A percentile compares a stretch with the other conserved stretches of the same genome.
Evolutionary conservation across 441 rosid species (phyloP).

Genomic region (Macaranga tanarius): DNA sequence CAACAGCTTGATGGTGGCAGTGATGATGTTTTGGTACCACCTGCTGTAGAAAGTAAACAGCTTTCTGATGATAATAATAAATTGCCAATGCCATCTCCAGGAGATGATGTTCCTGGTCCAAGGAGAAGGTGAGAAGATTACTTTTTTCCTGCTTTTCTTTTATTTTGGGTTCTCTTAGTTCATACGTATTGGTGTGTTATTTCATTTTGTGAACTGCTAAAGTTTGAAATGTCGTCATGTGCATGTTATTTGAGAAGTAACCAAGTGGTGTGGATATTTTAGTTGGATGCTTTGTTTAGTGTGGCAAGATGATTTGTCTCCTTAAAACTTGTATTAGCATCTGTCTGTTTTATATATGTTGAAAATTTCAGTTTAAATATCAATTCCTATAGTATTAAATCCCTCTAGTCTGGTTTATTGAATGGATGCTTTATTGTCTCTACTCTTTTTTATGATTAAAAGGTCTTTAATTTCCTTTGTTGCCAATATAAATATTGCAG

Average conservation of each 20-base stretch:
- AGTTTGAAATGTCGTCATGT: background rate
- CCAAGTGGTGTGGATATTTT: background rate
- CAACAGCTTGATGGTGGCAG: slow-evolving; percentile 25
- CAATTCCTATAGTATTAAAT: background rate
- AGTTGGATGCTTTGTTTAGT: background rate
- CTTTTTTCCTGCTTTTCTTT: background rate
- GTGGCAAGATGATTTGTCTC: background rate
- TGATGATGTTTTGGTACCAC: slow-evolving; percentile 8
- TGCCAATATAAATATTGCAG: background rate
- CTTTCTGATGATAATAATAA: slow-evolving; percentile 31
- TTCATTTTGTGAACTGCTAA: too few species aligned
- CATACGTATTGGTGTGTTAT: background rate
- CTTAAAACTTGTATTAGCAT: background rate
- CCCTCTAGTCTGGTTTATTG: background rate
- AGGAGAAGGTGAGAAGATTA: slow-evolving; percentile 52
- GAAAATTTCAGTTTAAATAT: background rate
- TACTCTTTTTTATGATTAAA: background rate
- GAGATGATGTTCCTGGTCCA: slow-evolving; percentile 53
- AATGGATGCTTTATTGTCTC: background rate
- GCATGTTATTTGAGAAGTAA: background rate
- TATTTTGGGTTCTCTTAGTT: background rate
- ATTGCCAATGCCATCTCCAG: slow-evolving; percentile 28
- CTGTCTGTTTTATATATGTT: background rate
- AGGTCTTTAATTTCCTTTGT: background rate
- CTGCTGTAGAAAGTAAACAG: slow-evolving; percentile 28